Percentiles rank a stretch among this genome's conserved stretches.
These are phyloP conservation scores for Cyberlindnera nakhonratchasimensis DNA, from an alignment of 805 yeast genomes.

Conservation along the genomic window DNA sequence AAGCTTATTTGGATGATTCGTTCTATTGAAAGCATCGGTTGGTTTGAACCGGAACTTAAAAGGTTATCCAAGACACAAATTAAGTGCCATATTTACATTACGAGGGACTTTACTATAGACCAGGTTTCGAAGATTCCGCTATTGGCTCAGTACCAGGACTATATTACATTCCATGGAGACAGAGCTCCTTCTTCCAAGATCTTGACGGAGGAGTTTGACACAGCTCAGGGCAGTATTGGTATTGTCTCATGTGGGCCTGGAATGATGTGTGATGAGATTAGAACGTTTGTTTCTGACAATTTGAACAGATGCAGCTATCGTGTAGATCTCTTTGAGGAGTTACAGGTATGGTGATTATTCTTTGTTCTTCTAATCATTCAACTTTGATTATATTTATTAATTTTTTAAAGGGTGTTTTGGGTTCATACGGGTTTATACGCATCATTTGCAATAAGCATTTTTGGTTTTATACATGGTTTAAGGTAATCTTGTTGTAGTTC, in stretches of 20 bases:
- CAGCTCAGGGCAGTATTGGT: constrained; percentile 43
- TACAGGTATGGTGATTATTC: constrained; percentile 61
- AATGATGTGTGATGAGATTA: constrained; percentile 54
- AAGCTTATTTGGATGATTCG: constrained; percentile 64
- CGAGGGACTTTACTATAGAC: constrained; percentile 30
- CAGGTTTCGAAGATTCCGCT: constrained; percentile 2
- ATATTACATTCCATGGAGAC: constrained; percentile 35
- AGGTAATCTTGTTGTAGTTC: neutral
- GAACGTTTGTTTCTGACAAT: constrained; percentile 43
- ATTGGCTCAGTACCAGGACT: constrained; percentile 12
- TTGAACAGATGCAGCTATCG: constrained; percentile 43
- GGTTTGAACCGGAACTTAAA: constrained; percentile 38
- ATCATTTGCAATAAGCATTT: too few relatives aligned
- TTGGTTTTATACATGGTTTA: neutral
- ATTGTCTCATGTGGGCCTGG: constrained; percentile 66
- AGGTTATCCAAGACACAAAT: constrained; percentile 35
- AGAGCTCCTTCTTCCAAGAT: constrained; percentile 46
- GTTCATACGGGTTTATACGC: neutral
- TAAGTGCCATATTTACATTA: constrained; percentile 38
- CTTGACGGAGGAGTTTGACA: constrained; percentile 36
- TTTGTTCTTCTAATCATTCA: neutral
- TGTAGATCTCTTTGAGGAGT: constrained; percentile 71
- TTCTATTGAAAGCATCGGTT: constrained; percentile 45
- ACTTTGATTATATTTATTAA: neutral
- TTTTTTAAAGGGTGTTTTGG: neutral